These are phyloP conservation scores for Hondaea fermentalgiana DNA, from an alignment of 108 stramenopile species.

Conservation along the genomic window DNA sequence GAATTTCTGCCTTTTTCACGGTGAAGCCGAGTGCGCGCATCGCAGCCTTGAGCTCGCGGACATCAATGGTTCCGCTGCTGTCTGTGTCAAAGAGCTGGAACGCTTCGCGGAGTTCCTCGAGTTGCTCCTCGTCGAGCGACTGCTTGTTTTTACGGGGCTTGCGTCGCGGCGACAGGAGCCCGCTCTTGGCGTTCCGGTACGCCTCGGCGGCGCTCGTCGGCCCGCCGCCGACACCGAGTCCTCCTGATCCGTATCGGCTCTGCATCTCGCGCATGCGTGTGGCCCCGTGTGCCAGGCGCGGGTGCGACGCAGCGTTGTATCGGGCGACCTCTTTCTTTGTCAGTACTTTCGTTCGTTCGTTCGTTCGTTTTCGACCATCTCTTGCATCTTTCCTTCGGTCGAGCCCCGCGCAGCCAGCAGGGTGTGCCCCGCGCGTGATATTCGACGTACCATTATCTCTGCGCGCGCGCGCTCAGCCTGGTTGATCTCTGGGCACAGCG, in stretches of 20 bases:
- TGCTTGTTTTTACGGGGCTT: neutral
- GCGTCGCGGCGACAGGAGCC: neutral
- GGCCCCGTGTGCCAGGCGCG: too few relatives aligned
- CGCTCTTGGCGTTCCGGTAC: neutral
- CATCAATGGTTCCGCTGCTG: conserved; percentile 60
- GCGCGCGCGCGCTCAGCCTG: too few relatives aligned
- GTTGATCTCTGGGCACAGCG: too few relatives aligned
- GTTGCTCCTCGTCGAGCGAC: conserved; percentile 30
- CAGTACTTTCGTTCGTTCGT: too few relatives aligned
- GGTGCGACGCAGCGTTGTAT: too few relatives aligned
- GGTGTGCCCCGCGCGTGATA: too few relatives aligned
- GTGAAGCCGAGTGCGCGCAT: conserved; percentile 79
- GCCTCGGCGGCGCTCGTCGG: neutral
- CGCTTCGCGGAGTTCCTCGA: conserved; percentile 33
- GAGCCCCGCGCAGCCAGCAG: too few relatives aligned
- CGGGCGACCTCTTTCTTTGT: too few relatives aligned
- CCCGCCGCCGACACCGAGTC: neutral
- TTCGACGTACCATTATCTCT: too few relatives aligned
- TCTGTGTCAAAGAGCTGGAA: conserved; percentile 39
- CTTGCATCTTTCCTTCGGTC: too few relatives aligned
- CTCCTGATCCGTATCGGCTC: neutral
- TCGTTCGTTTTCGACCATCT: too few relatives aligned
- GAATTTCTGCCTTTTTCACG: conserved; percentile 74
- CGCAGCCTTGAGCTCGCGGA: conserved; percentile 76
- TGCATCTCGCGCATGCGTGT: neutral